Evolutionary conservation across 345 rosid genomes (phyloP).

Genomic region (Salix caprea): DNA sequence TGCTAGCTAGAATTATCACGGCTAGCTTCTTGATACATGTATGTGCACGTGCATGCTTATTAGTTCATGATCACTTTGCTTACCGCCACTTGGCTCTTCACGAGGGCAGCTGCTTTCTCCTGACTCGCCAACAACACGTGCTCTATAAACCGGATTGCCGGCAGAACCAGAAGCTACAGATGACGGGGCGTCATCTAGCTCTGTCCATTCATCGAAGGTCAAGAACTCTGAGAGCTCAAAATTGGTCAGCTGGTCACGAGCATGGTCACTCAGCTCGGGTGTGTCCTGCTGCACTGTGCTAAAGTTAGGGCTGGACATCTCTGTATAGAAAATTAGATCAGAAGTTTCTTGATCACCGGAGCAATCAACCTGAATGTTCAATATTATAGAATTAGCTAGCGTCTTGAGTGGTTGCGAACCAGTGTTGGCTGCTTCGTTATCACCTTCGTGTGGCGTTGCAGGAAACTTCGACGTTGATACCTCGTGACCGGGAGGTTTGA

Average conservation of each 20-base stretch:
- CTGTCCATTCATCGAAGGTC: conserved; percentile 50
- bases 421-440: conserved; percentile 20
- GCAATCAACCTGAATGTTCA: too few species aligned
- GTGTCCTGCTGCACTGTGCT: conserved; percentile 12
- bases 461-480: conserved; percentile 41
- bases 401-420: too few species aligned
- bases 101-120: conserved; percentile 31
- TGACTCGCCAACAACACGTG: conserved; percentile 16
- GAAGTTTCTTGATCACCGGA: too few species aligned
- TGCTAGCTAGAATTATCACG: too few species aligned
- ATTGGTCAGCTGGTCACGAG: conserved; percentile 15
- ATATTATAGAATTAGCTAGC: too few species aligned
- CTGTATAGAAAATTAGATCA: too few species aligned
- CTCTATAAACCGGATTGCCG: conserved; percentile 33
- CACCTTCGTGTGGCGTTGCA: conserved; percentile 32
- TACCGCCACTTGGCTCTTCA: conserved; percentile 28
- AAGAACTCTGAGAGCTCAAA: conserved; percentile 55
- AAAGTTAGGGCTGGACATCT: not conserved
- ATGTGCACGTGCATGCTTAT: too few species aligned
- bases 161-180: conserved; percentile 25
- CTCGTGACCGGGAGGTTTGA: not conserved
- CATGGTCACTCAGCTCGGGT: conserved; percentile 18
- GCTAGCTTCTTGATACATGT: too few species aligned
- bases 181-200: conserved; percentile 34
- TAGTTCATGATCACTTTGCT: not conserved